phyloP scores from a whole-genome alignment of 441 rosid genomes.

The Mallotus japonicus region DNA sequence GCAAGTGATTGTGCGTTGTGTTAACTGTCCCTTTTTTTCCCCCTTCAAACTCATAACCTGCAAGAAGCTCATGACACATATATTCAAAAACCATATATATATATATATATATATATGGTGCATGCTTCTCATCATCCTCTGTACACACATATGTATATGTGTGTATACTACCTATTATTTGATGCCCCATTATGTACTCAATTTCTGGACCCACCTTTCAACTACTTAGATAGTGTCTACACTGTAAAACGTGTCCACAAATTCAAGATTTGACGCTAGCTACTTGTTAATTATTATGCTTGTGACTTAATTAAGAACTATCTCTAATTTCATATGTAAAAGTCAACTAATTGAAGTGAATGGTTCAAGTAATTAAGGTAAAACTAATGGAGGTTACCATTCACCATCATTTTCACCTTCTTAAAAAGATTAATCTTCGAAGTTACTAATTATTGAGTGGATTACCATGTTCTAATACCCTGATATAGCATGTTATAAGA shows the following conservation, averaged over 20 bases:
- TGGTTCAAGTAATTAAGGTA: not conserved
- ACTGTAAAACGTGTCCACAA: not conserved
- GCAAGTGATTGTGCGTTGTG: constrained; percentile 16
- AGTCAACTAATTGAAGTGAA: not conserved
- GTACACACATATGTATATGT: no score
- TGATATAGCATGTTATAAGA: no score
- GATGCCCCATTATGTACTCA: constrained; percentile 2
- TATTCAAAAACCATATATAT: constrained; percentile 6
- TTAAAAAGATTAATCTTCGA: no score
- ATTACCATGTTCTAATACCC: no score
- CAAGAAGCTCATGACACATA: constrained; percentile 53
- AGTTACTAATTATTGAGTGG: no score
- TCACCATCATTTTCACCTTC: no score
- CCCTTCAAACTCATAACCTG: constrained; percentile 27
- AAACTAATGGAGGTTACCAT: no score
- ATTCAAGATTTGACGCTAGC: not conserved
- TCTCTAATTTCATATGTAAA: not conserved
- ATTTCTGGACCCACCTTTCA: constrained; percentile 24
- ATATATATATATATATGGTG: not conserved
- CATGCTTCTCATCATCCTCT: constrained; percentile 18
- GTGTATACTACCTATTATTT: not conserved
- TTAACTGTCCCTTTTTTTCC: constrained; percentile 33
- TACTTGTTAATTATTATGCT: not conserved
- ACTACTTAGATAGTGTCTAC: constrained; percentile 13
- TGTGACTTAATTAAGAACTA: constrained; percentile 12